Percentiles rank a stretch among this genome's conserved stretches.
Conservation (phyloP, 805 yeast genomes). For the Millerozyma miso region DNA sequence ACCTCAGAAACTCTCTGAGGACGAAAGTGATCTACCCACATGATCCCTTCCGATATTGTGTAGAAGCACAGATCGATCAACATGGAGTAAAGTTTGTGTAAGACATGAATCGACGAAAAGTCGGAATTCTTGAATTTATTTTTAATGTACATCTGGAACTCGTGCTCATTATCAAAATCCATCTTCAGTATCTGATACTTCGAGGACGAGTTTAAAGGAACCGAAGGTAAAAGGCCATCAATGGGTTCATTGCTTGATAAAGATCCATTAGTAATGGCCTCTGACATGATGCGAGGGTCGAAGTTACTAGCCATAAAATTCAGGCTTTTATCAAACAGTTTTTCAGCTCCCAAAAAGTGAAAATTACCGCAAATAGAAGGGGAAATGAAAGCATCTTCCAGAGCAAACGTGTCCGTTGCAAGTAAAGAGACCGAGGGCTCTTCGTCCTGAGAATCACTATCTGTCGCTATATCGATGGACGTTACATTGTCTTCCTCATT, state of each 20-base stretch:
- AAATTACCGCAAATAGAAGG: background rate
- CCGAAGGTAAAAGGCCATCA: background rate
- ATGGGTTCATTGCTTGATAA: background rate
- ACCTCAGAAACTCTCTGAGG: conserved; percentile 34
- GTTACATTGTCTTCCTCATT: background rate
- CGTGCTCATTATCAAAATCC: background rate
- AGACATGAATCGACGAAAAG: background rate
- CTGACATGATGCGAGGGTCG: background rate
- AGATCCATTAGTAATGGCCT: background rate
- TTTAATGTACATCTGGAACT: background rate
- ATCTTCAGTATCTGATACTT: background rate
- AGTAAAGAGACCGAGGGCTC: background rate
- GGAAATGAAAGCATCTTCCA: background rate
- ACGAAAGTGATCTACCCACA: conserved; percentile 45
- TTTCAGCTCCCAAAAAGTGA: background rate
- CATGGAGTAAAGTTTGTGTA: background rate
- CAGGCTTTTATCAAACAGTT: background rate
- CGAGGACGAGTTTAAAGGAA: background rate
- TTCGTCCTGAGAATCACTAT: background rate
- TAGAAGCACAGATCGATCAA: background rate
- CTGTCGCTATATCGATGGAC: background rate
- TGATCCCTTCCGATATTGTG: background rate
- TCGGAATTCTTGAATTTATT: background rate
- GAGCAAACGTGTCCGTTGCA: too few relatives aligned
- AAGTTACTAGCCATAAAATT: background rate